Evolutionary conservation across 2,329 filamentous ascomycete species (phyloP).

Genomic region (Clarireedia sp.): DNA sequence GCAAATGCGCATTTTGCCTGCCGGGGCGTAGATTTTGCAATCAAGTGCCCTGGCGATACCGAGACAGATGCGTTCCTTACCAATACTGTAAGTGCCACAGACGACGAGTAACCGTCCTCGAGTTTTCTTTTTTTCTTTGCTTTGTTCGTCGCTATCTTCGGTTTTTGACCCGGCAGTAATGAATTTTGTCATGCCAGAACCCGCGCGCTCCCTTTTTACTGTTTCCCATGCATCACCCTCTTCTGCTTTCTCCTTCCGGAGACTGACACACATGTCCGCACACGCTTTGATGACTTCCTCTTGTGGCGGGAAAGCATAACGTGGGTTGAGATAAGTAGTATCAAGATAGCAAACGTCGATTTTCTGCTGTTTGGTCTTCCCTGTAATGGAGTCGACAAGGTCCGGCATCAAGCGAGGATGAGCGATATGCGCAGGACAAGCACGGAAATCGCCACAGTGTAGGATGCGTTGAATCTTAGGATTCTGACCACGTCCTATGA

Average conservation of each 20-base stretch:
- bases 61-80: conserved; percentile 91
- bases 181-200: conserved; percentile 56
- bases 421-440: conserved; percentile 73
- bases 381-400: conserved; percentile 58
- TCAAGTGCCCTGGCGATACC: conserved; percentile 80
- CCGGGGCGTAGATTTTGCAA: conserved; percentile 82
- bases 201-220: conserved; percentile 46
- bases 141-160: conserved; percentile 17
- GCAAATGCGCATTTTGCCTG: conserved; percentile 77
- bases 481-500: conserved; percentile 50
- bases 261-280: conserved; percentile 74
- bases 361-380: conserved; percentile 69
- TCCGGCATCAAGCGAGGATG: conserved; percentile 79
- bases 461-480: conserved; percentile 68
- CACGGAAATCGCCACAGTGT: conserved; percentile 93
- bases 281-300: conserved; percentile 81
- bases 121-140: conserved; percentile 26
- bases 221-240: conserved; percentile 47
- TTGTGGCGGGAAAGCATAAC: conserved; percentile 89
- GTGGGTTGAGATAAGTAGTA: conserved; percentile 92
- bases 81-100: conserved; percentile 95
- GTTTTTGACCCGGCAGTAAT: conserved; percentile 34
- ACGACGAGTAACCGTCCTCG: conserved; percentile 75
- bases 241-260: conserved; percentile 58
- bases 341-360: conserved; percentile 96